A percentile compares a stretch with the other conserved stretches of the same genome.
These are phyloP conservation scores for Dendrocalamus latiflorus DNA, from an alignment of 202 grass and related monocot species.

Conservation along the genomic window DNA sequence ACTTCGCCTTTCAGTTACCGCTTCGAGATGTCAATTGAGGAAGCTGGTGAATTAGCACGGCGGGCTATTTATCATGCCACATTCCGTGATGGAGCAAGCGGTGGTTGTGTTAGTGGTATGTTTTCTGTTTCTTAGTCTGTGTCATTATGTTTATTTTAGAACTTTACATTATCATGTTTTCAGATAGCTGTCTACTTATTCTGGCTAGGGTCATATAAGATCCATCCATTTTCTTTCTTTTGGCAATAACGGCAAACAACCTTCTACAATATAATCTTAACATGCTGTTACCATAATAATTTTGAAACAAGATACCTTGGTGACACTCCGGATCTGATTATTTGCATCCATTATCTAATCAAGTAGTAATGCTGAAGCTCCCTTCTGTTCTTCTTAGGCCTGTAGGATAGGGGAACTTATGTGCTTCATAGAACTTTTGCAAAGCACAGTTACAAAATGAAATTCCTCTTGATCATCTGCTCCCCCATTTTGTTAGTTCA, in stretches of 20 bases:
- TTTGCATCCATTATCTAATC: background rate
- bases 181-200: background rate
- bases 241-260: background rate
- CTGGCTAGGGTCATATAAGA: too few relatives aligned
- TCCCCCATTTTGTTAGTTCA: too few relatives aligned
- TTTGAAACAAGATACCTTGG: background rate
- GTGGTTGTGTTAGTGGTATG: slow-evolving; percentile 87
- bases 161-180: background rate
- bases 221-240: background rate
- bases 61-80: slow-evolving; percentile 88
- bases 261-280: background rate
- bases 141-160: too few relatives aligned
- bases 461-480: background rate
- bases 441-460: background rate
- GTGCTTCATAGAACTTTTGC: background rate
- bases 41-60: slow-evolving; percentile 77
- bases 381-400: background rate
- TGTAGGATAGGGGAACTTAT: background rate
- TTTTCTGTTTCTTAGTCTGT: slow-evolving; percentile 13
- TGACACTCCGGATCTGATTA: background rate
- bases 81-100: slow-evolving; percentile 90
- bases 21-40: slow-evolving; percentile 69
- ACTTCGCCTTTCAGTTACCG: slow-evolving; percentile 54
- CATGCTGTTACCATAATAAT: background rate
- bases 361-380: background rate